Evolutionary conservation across 495 filamentous ascomycete species (phyloP), one percentile per base, ranked within the genome.

Genomic region (Cladorrhinum samala): DNA sequence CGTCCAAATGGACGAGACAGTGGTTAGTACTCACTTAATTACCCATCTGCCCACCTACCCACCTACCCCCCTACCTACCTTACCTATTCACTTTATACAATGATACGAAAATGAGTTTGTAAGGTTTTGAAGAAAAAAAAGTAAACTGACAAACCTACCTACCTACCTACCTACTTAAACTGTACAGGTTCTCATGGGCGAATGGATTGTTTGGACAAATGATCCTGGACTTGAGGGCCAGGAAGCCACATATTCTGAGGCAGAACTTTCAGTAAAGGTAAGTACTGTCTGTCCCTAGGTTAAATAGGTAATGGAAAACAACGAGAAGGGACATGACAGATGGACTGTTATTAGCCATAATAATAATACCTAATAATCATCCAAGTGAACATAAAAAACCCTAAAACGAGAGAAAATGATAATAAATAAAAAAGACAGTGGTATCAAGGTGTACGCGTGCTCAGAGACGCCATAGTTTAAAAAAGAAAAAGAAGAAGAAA

Each of bases 141-240:
- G 58, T 67, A 53, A 68, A 51, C n/a, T 23, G 37, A 14, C n/a
- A n/a, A n/a, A n/a, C n/a, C n/a, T n/a, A n/a, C n/a, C n/a, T n/a
- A n/a, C n/a, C n/a, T n/a, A n/a, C n/a, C n/a, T n/a, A n/a, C n/a
- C n/a, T n/a, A n/a, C n/a, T n/a, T n/a, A n/a, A n/a, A n/a, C n/a
- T n/a, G n/a, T n/a, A 38, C 50, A 80, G 79, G 79, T 85, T 86
- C 54, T 81, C 80, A 0, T 85, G 83, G 83, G 82, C 81, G 8
- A 86, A 87, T 59, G 83, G 83, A 14, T 67, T 87, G 47, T 86
- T 86, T 63, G 83, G 83, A 13, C 77, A 84, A 62, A 77, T 81
- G 72, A 76, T 87, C 36, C 61, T 86, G 47, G 78, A 84, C 59
- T 57, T 87, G 41, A 60, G 72, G 24, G 48, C 58, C 9, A 71